These are phyloP conservation scores for Flueggea neowawraea DNA, from an alignment of 441 rosid genomes.

Conservation along the genomic window DNA sequence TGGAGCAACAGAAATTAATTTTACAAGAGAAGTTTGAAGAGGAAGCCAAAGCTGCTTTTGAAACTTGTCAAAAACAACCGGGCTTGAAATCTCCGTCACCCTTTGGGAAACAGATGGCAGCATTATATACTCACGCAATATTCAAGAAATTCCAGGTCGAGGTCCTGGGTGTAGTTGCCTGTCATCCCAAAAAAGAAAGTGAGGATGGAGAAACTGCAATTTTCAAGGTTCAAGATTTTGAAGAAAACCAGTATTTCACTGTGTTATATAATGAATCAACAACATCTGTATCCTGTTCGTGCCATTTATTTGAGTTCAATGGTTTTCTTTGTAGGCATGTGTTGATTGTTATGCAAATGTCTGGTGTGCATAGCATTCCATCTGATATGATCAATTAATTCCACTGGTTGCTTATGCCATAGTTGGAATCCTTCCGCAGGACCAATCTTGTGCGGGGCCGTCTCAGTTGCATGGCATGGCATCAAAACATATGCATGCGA, in stretches of 20 bases:
- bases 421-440: constrained; percentile 26
- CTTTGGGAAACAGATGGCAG: constrained; percentile 55
- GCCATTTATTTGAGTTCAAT: constrained; percentile 54
- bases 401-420: constrained; percentile 3
- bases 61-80: constrained; percentile 33
- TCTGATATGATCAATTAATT: background rate
- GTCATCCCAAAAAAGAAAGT: constrained; percentile 44
- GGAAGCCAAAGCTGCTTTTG: constrained; percentile 47
- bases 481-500: constrained; percentile 39
- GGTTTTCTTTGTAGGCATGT: constrained; percentile 73
- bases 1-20: constrained; percentile 37
- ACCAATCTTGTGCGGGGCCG: constrained; percentile 56
- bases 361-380: constrained; percentile 50
- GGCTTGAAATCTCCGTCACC: constrained; percentile 43
- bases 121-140: constrained; percentile 44
- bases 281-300: constrained; percentile 44
- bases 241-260: constrained; percentile 34
- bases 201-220: constrained; percentile 30
- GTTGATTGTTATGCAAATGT: constrained; percentile 57
- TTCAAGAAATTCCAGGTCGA: constrained; percentile 71
- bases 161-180: constrained; percentile 53
- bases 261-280: constrained; percentile 40
- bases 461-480: constrained; percentile 50
- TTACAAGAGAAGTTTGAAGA: constrained; percentile 34
- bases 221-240: constrained; percentile 50